These are phyloP conservation scores for Geotrichum carabidarum DNA, from an alignment of 1,139 yeast genomes.

Conservation along the genomic window DNA sequence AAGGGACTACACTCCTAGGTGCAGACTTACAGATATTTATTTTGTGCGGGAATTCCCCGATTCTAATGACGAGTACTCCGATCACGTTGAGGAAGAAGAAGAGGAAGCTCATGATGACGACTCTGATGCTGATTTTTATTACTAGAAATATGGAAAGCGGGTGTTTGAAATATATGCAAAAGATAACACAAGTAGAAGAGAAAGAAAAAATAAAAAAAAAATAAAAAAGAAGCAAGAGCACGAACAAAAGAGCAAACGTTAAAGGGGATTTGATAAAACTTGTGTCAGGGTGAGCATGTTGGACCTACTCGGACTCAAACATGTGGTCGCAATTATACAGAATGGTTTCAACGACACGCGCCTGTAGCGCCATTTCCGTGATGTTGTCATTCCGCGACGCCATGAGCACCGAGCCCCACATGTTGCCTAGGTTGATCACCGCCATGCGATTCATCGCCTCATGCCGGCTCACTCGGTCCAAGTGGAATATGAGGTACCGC, in stretches of 20 bases:
- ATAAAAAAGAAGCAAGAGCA: not conserved
- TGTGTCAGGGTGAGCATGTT: not conserved
- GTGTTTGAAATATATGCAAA: not conserved
- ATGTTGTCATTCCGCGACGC: constrained; percentile 39
- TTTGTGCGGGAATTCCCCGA: too few relatives aligned
- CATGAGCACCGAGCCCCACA: constrained; percentile 91
- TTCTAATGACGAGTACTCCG: too few relatives aligned
- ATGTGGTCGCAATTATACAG: constrained; percentile 38
- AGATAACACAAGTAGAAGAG: not conserved
- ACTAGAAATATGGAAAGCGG: not conserved
- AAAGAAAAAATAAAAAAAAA: not conserved
- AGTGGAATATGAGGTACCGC: constrained; percentile 76
- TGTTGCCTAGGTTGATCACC: constrained; percentile 68
- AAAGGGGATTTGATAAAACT: not conserved
- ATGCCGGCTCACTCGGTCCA: constrained; percentile 64
- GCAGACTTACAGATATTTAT: too few relatives aligned
- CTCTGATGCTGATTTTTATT: too few relatives aligned
- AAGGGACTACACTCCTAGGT: too few relatives aligned
- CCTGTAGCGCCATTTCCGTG: constrained; percentile 76
- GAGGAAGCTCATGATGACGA: too few relatives aligned
- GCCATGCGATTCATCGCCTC: constrained; percentile 74
- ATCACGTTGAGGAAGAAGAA: too few relatives aligned
- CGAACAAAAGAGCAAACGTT: not conserved
- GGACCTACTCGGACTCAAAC: constrained; percentile 15
- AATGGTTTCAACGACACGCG: constrained; percentile 76